phyloP scores from a whole-genome alignment of 768 basidiomycete species.

The Boletales sp. region DNA sequence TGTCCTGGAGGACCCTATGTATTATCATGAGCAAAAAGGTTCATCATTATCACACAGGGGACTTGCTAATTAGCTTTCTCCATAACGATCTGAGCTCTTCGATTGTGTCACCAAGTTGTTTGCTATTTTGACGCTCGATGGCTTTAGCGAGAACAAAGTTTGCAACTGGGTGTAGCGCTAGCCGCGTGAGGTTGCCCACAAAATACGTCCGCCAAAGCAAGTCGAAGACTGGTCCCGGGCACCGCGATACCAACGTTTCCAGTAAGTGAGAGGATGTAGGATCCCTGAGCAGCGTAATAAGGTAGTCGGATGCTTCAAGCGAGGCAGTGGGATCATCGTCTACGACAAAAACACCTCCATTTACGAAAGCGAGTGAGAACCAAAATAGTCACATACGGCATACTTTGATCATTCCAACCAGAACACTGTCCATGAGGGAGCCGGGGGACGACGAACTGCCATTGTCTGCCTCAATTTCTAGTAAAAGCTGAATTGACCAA shows the following conservation, averaged over 20 bases:
- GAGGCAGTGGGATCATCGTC: constrained; percentile 35
- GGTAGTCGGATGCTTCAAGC: constrained; percentile 67
- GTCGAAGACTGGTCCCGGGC: constrained; percentile 58
- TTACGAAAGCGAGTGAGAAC: neutral
- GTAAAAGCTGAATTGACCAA: constrained; percentile 52
- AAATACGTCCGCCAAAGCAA: constrained; percentile 80
- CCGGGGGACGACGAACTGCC: constrained; percentile 53
- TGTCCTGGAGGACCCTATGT: constrained; percentile 60
- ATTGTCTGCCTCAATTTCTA: constrained; percentile 78
- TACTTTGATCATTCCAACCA: constrained; percentile 68
- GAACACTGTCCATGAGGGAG: constrained; percentile 79
- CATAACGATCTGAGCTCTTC: constrained; percentile 58
- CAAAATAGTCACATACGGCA: constrained; percentile 45
- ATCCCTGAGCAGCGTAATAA: constrained; percentile 79
- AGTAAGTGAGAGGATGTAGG: constrained; percentile 86
- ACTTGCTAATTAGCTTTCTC: constrained; percentile 68
- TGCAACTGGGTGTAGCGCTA: constrained; percentile 85
- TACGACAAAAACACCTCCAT: constrained; percentile 19
- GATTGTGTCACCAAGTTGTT: constrained; percentile 53
- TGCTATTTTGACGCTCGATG: constrained; percentile 54
- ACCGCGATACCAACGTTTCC: constrained; percentile 70
- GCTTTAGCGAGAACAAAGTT: constrained; percentile 91
- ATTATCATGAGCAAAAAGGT: constrained; percentile 2
- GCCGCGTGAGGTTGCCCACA: constrained; percentile 60
- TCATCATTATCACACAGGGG: neutral